Evolutionary conservation across 768 basidiomycete genomes (phyloP).

Genomic region (Phlegmacium glaucopus): DNA sequence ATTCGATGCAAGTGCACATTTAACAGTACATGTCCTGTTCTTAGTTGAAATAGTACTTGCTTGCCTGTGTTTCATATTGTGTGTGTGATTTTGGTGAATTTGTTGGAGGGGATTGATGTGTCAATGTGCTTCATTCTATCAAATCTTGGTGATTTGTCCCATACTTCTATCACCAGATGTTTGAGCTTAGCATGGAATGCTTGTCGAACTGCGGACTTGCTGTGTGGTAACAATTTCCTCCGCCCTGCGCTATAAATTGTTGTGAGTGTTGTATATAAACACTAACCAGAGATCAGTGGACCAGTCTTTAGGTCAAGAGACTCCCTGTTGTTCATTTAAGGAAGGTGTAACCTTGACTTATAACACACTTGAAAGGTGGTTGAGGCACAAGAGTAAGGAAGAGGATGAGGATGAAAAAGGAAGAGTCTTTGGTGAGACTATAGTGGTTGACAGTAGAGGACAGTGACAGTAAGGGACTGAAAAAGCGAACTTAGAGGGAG

Average conservation of each 20-base stretch:
- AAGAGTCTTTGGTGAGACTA: too few species aligned
- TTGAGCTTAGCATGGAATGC: neutral
- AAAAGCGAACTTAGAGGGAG: too few species aligned
- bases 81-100: constrained; percentile 8
- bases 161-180: neutral
- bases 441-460: too few species aligned
- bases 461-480: too few species aligned
- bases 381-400: too few species aligned
- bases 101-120: constrained; percentile 9
- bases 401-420: too few species aligned
- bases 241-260: neutral
- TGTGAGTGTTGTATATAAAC: too few species aligned
- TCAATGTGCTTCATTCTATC: constrained; percentile 8
- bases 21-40: constrained; percentile 27
- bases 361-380: too few species aligned
- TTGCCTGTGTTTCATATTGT: constrained; percentile 8
- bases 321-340: too few species aligned
- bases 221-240: constrained; percentile 1
- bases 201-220: constrained; percentile 6
- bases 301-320: too few species aligned
- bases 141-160: constrained; percentile 6
- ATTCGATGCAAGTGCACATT: constrained; percentile 23
- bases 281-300: too few species aligned
- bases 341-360: too few species aligned
- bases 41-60: constrained; percentile 27